Base-by-base conservation (phyloP, 768 basidiomycete genomes). In the Filobasidium wieringae region DNA sequence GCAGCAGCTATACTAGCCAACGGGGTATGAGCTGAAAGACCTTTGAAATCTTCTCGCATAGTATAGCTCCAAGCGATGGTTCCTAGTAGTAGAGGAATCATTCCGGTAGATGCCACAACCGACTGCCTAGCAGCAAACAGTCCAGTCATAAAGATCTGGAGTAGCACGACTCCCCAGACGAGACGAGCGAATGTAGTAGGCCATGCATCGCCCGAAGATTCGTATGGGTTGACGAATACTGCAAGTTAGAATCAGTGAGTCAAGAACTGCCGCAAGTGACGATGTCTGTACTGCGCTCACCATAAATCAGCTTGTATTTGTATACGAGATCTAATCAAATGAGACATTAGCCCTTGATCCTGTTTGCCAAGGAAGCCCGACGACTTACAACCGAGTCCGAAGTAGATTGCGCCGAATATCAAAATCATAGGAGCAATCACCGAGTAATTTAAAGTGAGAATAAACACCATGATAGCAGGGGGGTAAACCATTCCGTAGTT, bases 151-250 rank as follows among this genome's bases (percentile, higher is more conserved):
- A 97, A 95, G 43, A 91, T 71, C 56, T 92, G 83, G 79, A 92
- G 97, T 54, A 93, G 87, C 70, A 93, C 70, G 56, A 97, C 81
- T 43, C 88, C 92, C 85, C 88, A 88, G 31, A 92, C 84, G 37
- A 95, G 81, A 7, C 93, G 86, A 27, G 83, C 80, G 72, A 92
- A 96, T 0, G 95, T 92, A 64, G 96, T 83, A 0, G 90, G 89
- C 93, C 95, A 97, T 1, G 92, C 95, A 76, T 96, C 91, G 1
- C 95, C 95, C 65, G 86, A 87, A 1, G 87, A 89, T 75, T 96
- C 92, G 74, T 96, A 97, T 0, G 95, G 93, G 68, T 96, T 96
- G 78, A 95, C 95, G 78, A 93, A 97, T 19, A 96, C 91, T 95
- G 68, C 0, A 2, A 1, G 1, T 9, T 14, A 24, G 36, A 33